phyloP scores from a whole-genome alignment of 495 filamentous ascomycete genomes.

The Elaphomyces granulatus region DNA sequence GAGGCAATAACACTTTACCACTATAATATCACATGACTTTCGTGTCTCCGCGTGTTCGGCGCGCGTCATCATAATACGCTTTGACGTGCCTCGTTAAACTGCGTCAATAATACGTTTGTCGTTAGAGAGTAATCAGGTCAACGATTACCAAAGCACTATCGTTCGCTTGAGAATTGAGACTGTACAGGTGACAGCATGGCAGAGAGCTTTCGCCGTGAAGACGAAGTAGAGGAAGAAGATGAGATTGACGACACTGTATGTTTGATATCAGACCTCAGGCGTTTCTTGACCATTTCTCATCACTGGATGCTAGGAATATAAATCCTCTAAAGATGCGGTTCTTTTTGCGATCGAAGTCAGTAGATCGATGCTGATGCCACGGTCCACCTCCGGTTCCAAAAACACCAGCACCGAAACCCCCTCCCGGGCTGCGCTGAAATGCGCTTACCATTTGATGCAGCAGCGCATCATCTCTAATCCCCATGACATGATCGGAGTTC shows the following conservation, averaged over 20 bases:
- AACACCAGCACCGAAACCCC: constrained; percentile 60
- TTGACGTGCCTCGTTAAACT: too few relatives aligned
- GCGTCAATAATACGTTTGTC: too few relatives aligned
- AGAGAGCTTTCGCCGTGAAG: constrained; percentile 33
- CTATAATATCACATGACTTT: too few relatives aligned
- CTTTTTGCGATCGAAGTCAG: constrained; percentile 94
- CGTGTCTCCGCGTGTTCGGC: too few relatives aligned
- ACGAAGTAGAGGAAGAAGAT: constrained; percentile 50
- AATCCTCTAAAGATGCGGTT: constrained; percentile 86
- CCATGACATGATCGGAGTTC: constrained; percentile 91
- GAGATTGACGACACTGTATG: constrained; percentile 59
- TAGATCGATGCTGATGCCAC: constrained; percentile 67
- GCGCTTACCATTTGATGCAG: constrained; percentile 90
- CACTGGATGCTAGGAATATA: constrained; percentile 89
- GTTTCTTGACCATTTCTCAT: too few relatives aligned
- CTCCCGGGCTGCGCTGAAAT: constrained; percentile 73
- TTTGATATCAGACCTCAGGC: neutral
- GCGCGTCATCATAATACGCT: too few relatives aligned
- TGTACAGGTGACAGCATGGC: constrained; percentile 21
- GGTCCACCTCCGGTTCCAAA: constrained; percentile 48
- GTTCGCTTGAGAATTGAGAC: too few relatives aligned
- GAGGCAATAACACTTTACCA: too few relatives aligned
- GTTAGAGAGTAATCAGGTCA: too few relatives aligned
- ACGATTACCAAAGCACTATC: too few relatives aligned
- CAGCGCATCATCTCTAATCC: constrained; percentile 96